Evolutionary conservation across 306 rosid species (phyloP).

Genomic region (Inga oerstediana): DNA sequence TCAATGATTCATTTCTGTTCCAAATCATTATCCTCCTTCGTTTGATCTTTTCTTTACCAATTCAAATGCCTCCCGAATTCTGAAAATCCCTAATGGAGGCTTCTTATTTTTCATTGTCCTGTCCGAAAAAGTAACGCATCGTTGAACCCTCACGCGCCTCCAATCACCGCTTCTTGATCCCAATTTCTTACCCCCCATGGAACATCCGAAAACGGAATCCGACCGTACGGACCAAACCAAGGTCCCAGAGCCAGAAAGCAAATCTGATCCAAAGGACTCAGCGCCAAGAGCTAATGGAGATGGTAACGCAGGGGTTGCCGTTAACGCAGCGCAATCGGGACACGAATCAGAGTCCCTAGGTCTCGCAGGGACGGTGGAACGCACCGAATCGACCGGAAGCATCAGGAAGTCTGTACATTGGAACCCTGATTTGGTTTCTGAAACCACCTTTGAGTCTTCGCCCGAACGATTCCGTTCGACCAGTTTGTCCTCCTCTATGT

Average conservation of each 20-base stretch:
- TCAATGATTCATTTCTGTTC: background rate
- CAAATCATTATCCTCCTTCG: background rate
- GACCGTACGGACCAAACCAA: conserved; percentile 5
- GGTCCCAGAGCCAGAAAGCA: conserved; percentile 12
- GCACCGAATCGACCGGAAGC: conserved; percentile 28
- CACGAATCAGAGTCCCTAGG: background rate
- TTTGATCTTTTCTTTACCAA: background rate
- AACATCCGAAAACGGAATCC: conserved; percentile 41
- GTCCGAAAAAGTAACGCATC: background rate
- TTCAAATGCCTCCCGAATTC: background rate
- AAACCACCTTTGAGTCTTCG: conserved; percentile 37
- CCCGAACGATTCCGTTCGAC: conserved; percentile 41
- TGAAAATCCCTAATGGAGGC: background rate
- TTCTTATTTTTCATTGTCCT: background rate
- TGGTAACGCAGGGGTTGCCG: conserved; percentile 36
- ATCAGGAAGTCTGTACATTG: conserved; percentile 65
- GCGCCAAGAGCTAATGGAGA: conserved; percentile 37
- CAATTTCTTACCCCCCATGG: conserved; percentile 36
- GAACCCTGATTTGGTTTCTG: conserved; percentile 62
- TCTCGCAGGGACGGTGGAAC: conserved; percentile 24
- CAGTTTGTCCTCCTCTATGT: conserved; percentile 39
- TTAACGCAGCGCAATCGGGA: conserved; percentile 30
- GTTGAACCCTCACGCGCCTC: conserved; percentile 20
- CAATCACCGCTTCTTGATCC: background rate
- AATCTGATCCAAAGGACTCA: conserved; percentile 33